Evolutionary conservation across 2,329 filamentous ascomycete species (phyloP).

Genomic region (Aspergillus fischeri): DNA sequence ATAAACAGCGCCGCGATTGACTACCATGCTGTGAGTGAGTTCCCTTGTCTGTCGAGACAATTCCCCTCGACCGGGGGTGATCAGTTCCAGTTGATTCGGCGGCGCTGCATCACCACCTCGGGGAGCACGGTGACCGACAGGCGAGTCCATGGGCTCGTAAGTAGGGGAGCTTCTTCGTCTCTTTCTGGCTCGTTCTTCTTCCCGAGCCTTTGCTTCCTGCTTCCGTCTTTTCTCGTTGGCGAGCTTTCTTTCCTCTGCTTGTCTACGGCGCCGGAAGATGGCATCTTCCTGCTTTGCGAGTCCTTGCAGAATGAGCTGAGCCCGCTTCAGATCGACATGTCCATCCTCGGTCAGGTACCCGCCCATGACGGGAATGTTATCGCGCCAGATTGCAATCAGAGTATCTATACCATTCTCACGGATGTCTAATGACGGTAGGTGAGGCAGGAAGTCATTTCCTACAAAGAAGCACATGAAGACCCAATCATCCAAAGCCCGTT

Average conservation of each 20-base stretch:
- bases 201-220: constrained; percentile 59
- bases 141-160: constrained; percentile 35
- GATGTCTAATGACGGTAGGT: constrained; percentile 95
- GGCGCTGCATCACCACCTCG: constrained; percentile 29
- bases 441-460: constrained; percentile 95
- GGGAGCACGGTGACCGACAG: constrained; percentile 20
- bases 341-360: constrained; percentile 96
- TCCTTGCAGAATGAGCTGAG: constrained; percentile 82
- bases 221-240: constrained; percentile 75
- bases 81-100: constrained; percentile 52
- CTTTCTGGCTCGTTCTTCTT: constrained; percentile 42
- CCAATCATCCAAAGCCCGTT: constrained; percentile 95
- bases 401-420: constrained; percentile 96
- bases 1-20: constrained; percentile 64
- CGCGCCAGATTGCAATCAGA: constrained; percentile 92
- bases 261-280: constrained; percentile 84
- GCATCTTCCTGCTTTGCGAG: constrained; percentile 89
- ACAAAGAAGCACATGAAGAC: constrained; percentile 99
- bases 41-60: constrained; percentile 55
- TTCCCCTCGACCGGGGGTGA: constrained; percentile 52
- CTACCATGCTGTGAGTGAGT: constrained; percentile 82
- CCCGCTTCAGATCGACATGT: constrained; percentile 78
- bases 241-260: constrained; percentile 78
- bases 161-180: constrained; percentile 44
- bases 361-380: constrained; percentile 85